These are phyloP conservation scores for Coniochaeta ligniaria DNA, from an alignment of 2,329 filamentous ascomycete species.

Conservation along the genomic window DNA sequence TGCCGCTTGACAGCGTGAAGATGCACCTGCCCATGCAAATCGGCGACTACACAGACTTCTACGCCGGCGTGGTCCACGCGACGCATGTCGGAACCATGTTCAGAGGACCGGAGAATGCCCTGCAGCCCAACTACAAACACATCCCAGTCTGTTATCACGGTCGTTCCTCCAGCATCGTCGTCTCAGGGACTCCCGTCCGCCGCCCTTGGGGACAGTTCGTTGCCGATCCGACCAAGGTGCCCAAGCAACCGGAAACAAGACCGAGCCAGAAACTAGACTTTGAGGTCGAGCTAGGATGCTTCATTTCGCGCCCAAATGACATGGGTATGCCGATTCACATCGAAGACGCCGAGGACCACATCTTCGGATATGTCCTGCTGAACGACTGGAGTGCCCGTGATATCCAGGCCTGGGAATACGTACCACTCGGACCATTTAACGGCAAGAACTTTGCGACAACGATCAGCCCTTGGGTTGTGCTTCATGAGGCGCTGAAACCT, in stretches of 20 bases:
- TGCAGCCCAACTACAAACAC: constrained; percentile 77
- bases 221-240: constrained; percentile 51
- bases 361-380: constrained; percentile 76
- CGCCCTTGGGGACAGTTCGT: constrained; percentile 71
- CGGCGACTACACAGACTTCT: constrained; percentile 83
- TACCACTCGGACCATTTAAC: constrained; percentile 76
- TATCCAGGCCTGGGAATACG: constrained; percentile 78
- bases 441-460: constrained; percentile 77
- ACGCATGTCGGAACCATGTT: constrained; percentile 62
- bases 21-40: constrained; percentile 71
- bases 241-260: constrained; percentile 56
- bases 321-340: constrained; percentile 59
- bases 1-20: constrained; percentile 51
- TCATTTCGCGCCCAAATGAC: constrained; percentile 58
- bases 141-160: constrained; percentile 79
- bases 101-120: constrained; percentile 62
- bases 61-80: constrained; percentile 72
- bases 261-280: constrained; percentile 65
- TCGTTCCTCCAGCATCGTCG: constrained; percentile 66
- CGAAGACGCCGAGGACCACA: constrained; percentile 56
- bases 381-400: constrained; percentile 86
- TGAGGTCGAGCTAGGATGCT: constrained; percentile 73
- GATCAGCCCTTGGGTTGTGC: constrained; percentile 73
- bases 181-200: constrained; percentile 66
- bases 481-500: constrained; percentile 66